A percentile compares a stretch with the other conserved stretches of the same genome.
Evolutionary conservation across 208 protist species (phyloP).

Genomic region (Acanthamoeba healyi): DNA sequence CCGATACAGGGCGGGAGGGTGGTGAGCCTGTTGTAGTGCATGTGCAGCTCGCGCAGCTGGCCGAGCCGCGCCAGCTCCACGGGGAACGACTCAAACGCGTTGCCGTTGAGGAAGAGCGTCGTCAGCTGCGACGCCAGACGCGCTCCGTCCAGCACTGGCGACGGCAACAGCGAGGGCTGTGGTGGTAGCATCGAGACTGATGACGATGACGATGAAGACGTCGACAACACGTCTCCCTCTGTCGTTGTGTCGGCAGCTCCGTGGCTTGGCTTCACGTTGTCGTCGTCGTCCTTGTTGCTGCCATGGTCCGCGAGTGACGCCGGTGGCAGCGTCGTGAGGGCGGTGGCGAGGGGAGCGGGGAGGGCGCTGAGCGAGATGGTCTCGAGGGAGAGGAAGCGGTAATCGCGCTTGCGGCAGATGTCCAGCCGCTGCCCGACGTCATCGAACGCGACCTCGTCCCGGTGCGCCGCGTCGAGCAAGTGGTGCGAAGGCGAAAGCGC

Average conservation of each 20-base stretch:
- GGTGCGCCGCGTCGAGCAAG: neutral
- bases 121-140: constrained; percentile 40
- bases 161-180: too few species aligned
- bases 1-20: constrained; percentile 40
- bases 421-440: constrained; percentile 22
- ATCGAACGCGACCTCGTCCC: neutral
- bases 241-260: too few species aligned
- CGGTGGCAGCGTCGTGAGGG: neutral
- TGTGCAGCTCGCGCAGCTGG: constrained; percentile 51
- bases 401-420: constrained; percentile 61
- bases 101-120: constrained; percentile 39
- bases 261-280: too few species aligned
- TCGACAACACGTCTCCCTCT: too few species aligned
- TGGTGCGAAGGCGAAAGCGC: neutral
- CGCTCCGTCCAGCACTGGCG: neutral
- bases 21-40: constrained; percentile 54
- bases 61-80: neutral
- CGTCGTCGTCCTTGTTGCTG: neutral
- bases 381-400: constrained; percentile 61
- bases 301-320: neutral
- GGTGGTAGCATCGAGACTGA: too few species aligned
- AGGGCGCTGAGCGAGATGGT: constrained; percentile 20
- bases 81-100: constrained; percentile 6
- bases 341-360: neutral
- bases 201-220: too few species aligned